Percentiles rank a stretch among this genome's conserved stretches.
These are phyloP conservation scores for Gaultheria prostrata DNA, from an alignment of 148 eudicot genomes.

Conservation along the genomic window DNA sequence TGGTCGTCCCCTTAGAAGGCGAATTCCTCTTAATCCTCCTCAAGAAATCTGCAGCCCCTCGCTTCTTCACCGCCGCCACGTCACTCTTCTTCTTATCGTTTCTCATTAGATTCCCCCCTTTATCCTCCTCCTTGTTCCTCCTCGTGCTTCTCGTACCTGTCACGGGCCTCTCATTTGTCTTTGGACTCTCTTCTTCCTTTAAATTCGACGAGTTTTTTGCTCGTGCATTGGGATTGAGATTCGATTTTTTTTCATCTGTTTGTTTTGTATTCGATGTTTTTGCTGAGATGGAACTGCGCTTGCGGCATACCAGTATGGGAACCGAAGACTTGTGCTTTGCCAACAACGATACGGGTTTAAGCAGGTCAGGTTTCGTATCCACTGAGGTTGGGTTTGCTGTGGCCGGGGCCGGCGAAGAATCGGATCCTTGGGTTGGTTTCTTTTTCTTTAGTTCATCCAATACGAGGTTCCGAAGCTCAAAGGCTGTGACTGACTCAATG, in stretches of 20 bases:
- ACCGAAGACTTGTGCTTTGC: slow-evolving; percentile 27
- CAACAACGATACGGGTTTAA: slow-evolving; percentile 21
- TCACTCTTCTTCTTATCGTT: slow-evolving; percentile 18
- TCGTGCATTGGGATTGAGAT: background rate
- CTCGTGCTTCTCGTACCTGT: slow-evolving; percentile 30
- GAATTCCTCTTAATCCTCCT: slow-evolving; percentile 38
- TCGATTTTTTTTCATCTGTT: slow-evolving; percentile 7
- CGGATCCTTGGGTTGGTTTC: background rate
- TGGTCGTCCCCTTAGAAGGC: slow-evolving; percentile 21
- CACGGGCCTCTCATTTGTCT: slow-evolving; percentile 22
- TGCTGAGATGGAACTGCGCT: slow-evolving; percentile 36
- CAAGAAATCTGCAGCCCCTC: slow-evolving; percentile 34
- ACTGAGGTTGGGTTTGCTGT: background rate
- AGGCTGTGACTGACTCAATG: slow-evolving; percentile 25
- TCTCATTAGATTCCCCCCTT: background rate
- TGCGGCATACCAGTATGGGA: slow-evolving; percentile 36
- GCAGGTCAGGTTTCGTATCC: slow-evolving; percentile 23
- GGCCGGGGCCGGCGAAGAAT: slow-evolving; percentile 10
- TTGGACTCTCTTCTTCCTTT: slow-evolving; percentile 19
- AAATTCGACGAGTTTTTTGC: slow-evolving; percentile 11
- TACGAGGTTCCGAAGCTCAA: slow-evolving; percentile 23
- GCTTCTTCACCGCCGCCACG: slow-evolving; percentile 19
- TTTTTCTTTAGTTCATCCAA: slow-evolving; percentile 21
- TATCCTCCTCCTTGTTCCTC: background rate
- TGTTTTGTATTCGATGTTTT: slow-evolving; percentile 20